Base-by-base conservation (phyloP, 176 grass and related monocot species). In the Juncus effusus region DNA sequence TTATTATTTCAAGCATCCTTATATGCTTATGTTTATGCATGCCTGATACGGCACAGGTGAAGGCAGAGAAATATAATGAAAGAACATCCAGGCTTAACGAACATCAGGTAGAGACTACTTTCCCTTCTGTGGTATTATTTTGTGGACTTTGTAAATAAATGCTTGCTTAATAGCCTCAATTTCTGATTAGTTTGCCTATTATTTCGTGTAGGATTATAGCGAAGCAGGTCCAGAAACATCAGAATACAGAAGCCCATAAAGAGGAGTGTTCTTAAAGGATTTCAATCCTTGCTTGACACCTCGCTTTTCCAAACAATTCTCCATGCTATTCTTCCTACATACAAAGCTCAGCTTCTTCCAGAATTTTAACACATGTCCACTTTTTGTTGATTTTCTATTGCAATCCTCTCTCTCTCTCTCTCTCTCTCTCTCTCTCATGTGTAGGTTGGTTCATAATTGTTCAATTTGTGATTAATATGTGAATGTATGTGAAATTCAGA, bases 261-360 rank as follows among this genome's bases (percentile, higher is more conserved):
- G n/a, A 68, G 93, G 91, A 68, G 93, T 97, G 88, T 97, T 97
- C 36, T 69, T 85, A 56, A 93, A 89, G 19, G 94, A 99, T 76
- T 84, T 99, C 36, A 99, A 99, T 73, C 94, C 94, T 51, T 99
- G 94, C 78, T 53, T 99, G 70, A 99, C 94, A 3, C 94, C 88
- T 16, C 83, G 79, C 64, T 84, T 93, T 70, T 72, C 88, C 49
- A 89, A 93, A 73, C 76, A 76, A 54, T 89, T 79, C 61, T 79
- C 75, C 11, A 83, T 89, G 81, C 88, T 93, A 63, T 42, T n/a
- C n/a, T n/a, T n/a, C n/a, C n/a, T n/a, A n/a, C n/a, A n/a, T n/a
- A n/a, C n/a, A n/a, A n/a, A n/a, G n/a, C n/a, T n/a, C n/a, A n/a
- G n/a, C n/a, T n/a, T n/a, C n/a, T n/a, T n/a, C n/a, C n/a, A n/a